Evolutionary conservation across 805 yeast genomes (phyloP).

Genomic region (Myxozyma mucilagina): DNA sequence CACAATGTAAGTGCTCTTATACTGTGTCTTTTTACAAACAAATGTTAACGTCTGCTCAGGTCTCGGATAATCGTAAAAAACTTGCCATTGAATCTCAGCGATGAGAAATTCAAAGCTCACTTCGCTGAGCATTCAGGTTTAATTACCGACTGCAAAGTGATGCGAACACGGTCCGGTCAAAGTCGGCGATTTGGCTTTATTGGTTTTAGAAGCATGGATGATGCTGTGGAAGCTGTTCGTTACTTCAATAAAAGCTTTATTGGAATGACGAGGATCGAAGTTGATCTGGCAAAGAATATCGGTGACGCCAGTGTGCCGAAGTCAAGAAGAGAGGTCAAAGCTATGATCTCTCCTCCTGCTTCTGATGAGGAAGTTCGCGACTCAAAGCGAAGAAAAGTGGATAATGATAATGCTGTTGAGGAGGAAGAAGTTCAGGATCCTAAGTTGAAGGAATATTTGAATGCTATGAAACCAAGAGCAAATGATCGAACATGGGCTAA

Average conservation of each 20-base stretch:
- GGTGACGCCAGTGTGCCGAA: slow-evolving; percentile 22
- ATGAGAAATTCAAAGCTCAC: slow-evolving; percentile 66
- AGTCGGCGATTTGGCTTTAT: slow-evolving; percentile 92
- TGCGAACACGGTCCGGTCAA: slow-evolving; percentile 78
- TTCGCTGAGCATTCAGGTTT: slow-evolving; percentile 55
- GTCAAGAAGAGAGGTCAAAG: background rate
- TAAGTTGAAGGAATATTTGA: slow-evolving; percentile 74
- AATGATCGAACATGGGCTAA: slow-evolving; percentile 76
- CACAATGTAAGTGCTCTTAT: background rate
- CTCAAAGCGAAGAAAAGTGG: too few relatives aligned
- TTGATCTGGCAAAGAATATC: slow-evolving; percentile 71
- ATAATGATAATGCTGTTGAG: too few relatives aligned
- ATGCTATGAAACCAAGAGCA: slow-evolving; percentile 74
- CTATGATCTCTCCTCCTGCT: background rate
- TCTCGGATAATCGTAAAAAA: slow-evolving; percentile 93
- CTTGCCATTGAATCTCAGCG: slow-evolving; percentile 74
- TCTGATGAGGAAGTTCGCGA: too few relatives aligned
- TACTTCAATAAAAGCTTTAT: slow-evolving; percentile 77
- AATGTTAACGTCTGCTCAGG: slow-evolving; percentile 15
- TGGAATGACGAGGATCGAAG: slow-evolving; percentile 78
- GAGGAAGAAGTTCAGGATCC: slow-evolving; percentile 46
- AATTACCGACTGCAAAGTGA: slow-evolving; percentile 85
- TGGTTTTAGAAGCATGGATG: slow-evolving; percentile 72
- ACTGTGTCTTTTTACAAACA: background rate
- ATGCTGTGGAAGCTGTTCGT: slow-evolving; percentile 75